Evolutionary conservation across 192 early-diverging fungal species (phyloP).

Genomic region (Oehlia diaphana): DNA sequence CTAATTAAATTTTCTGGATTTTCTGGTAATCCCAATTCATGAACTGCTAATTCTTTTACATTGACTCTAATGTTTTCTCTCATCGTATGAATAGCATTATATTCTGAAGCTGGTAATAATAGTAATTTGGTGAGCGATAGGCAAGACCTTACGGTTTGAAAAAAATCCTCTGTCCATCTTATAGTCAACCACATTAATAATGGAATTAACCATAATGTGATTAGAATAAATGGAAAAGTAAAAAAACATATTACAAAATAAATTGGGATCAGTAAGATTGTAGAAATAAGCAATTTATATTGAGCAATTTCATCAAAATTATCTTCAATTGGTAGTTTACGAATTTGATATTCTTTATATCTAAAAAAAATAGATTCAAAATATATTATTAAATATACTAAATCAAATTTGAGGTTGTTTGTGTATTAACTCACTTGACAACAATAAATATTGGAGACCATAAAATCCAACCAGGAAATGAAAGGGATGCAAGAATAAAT

Average conservation of each 20-base stretch:
- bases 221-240: slow-evolving; percentile 35
- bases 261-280: slow-evolving; percentile 38
- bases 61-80: slow-evolving; percentile 31
- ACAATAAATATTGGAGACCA: slow-evolving; percentile 43
- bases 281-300: slow-evolving; percentile 43
- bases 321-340: slow-evolving; percentile 39
- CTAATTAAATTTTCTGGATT: slow-evolving; percentile 40
- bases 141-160: slow-evolving; percentile 40
- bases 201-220: slow-evolving; percentile 37
- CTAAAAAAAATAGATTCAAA: slow-evolving; percentile 19
- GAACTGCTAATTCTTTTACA: slow-evolving; percentile 38
- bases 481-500: slow-evolving; percentile 33
- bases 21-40: slow-evolving; percentile 37
- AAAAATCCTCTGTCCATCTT: slow-evolving; percentile 42
- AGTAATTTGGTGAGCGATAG: slow-evolving; percentile 33
- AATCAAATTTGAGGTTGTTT: neutral
- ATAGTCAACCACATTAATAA: slow-evolving; percentile 47
- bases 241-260: slow-evolving; percentile 37
- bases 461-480: slow-evolving; percentile 35
- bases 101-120: slow-evolving; percentile 36
- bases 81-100: slow-evolving; percentile 29
- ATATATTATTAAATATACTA: neutral
- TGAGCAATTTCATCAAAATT: slow-evolving; percentile 48
- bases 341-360: slow-evolving; percentile 39
- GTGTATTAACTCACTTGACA: slow-evolving; percentile 30